Base-by-base conservation (phyloP, 73 alveolate genomes). In the Tetrahymena borealis region DNA sequence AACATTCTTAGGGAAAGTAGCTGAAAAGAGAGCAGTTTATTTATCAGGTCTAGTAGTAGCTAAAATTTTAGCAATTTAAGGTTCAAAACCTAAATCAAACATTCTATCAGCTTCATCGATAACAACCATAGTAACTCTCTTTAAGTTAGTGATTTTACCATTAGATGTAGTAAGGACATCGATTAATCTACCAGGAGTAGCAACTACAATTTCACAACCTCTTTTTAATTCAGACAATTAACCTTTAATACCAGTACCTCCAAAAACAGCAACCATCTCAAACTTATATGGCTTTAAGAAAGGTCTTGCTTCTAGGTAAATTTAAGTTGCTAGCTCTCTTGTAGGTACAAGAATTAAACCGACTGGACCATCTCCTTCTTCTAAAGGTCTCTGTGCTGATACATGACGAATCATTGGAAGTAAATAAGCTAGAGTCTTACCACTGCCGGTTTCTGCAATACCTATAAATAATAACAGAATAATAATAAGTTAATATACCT, bases 21-120 rank as follows among this genome's bases (percentile, higher is more conserved):
- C 99, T 39, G 99, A 96, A 95, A 99, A 99, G 99, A 99, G 98
- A 9, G 97, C 99, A 90, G 97, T 91, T 94, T 99, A 98, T 85
- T 98, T 97, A 92, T 98, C 99, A 16, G 98, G 98, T 41, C 99
- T 79, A n/a, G 95, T 96, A 92, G 96, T 97, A 33, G 95, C 94
- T 43, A 99, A 91, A 38, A 99, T 98, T 91, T 96, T 97, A 12
- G 97, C 95, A 16, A 99, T 97, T 96, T 99, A 99, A 11, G 99
- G 99, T 90, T 98, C 99, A 94, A 99, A 99, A 16, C 99, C 99
- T 98, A 98, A 94, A 96, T 99, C 99, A 78, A 99, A 96, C 99
- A 99, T 99, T 96, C 99, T 94, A 94, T 99, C 99, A 39, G 99
- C 99, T 97, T 99, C 99, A 95, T 99, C 99, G 7, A 99, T 96